A percentile compares a stretch with the other conserved stretches of the same genome.
Conservation (phyloP, 2,329 filamentous ascomycete species). For the Xylariaceae sp. region DNA sequence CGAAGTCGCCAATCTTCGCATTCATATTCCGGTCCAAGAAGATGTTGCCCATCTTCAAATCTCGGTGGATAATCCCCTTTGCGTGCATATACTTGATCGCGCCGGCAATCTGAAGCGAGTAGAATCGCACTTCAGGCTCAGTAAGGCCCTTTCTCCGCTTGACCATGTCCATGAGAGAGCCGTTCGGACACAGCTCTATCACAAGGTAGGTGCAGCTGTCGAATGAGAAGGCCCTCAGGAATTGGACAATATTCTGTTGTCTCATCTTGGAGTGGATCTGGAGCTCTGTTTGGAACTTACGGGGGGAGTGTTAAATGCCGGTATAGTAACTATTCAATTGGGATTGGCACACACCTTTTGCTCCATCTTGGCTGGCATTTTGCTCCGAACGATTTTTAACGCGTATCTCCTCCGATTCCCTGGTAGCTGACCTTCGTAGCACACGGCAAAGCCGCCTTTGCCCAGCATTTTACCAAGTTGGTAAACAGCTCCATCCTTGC, state of each 20-base stretch:
- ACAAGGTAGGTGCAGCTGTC: conserved; percentile 87
- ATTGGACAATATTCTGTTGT: conserved; percentile 92
- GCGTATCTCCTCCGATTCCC: conserved; percentile 64
- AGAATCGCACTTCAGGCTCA: conserved; percentile 88
- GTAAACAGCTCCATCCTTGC: conserved; percentile 65
- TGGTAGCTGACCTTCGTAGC: conserved; percentile 64
- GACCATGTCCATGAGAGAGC: conserved; percentile 96
- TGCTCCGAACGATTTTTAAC: conserved; percentile 76
- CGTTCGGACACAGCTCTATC: conserved; percentile 89
- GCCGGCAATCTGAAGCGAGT: conserved; percentile 89
- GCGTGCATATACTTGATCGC: conserved; percentile 97
- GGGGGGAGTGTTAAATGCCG: conserved; percentile 9
- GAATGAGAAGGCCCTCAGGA: conserved; percentile 89
- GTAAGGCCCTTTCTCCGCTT: conserved; percentile 86
- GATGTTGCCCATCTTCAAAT: conserved; percentile 96
- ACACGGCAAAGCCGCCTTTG: conserved; percentile 78
- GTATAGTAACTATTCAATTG: not conserved
- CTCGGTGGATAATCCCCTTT: conserved; percentile 91
- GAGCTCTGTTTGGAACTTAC: conserved; percentile 70
- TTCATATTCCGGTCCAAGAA: conserved; percentile 95
- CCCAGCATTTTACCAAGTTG: conserved; percentile 68
- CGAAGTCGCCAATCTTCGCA: conserved; percentile 96
- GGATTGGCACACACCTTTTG: conserved; percentile 58
- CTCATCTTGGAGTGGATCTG: conserved; percentile 98
- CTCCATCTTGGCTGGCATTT: conserved; percentile 77